Conservation (phyloP, 2,329 filamentous ascomycete genomes). For the Rutstroemia sp. region DNA sequence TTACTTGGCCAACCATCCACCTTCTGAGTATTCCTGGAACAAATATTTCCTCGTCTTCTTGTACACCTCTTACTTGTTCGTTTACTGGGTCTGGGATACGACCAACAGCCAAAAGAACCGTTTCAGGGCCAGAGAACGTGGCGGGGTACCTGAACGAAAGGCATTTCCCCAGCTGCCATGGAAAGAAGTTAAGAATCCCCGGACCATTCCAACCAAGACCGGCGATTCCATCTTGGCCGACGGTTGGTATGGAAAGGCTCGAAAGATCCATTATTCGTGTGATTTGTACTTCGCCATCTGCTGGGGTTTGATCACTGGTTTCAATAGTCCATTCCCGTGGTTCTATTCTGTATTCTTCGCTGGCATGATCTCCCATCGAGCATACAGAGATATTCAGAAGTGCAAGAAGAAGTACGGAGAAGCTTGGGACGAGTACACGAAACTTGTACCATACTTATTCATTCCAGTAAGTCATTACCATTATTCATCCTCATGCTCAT, state of each 20-base stretch:
- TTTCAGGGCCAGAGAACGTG: constrained; percentile 74
- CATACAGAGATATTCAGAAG: constrained; percentile 64
- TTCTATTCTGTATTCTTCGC: constrained; percentile 81
- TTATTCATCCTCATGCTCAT: not conserved
- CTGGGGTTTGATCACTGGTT: constrained; percentile 78
- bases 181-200: constrained; percentile 74
- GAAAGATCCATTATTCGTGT: constrained; percentile 77
- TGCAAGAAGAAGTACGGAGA: constrained; percentile 76
- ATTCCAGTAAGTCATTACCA: constrained; percentile 51
- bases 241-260: constrained; percentile 76
- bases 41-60: constrained; percentile 56
- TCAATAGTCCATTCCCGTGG: constrained; percentile 77
- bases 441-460: constrained; percentile 73
- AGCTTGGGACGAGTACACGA: constrained; percentile 75
- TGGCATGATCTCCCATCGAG: constrained; percentile 73
- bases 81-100: constrained; percentile 90
- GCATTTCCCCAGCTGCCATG: constrained; percentile 89
- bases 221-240: constrained; percentile 75
- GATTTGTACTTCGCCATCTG: constrained; percentile 70
- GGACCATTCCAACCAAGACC: constrained; percentile 63
- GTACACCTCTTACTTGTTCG: constrained; percentile 66
- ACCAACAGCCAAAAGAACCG: constrained; percentile 91
- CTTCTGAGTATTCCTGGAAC: constrained; percentile 71
- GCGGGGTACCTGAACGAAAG: constrained; percentile 60
- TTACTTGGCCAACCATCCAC: constrained; percentile 74